Base-by-base conservation (phyloP, 345 rosid genomes). In the Gossypioides kirkii region DNA sequence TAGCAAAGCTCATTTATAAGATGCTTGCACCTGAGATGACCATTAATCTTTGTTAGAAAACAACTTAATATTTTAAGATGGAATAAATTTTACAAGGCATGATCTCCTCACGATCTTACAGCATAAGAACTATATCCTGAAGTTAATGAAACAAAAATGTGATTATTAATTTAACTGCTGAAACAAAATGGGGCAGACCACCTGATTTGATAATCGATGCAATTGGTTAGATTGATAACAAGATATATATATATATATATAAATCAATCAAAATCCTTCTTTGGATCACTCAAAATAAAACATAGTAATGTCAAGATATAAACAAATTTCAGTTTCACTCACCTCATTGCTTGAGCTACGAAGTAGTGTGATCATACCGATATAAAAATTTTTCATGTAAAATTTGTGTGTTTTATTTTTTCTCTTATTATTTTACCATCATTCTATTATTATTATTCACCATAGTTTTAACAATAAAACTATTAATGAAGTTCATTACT, bases 301-400 rank as follows among this genome's bases (percentile, higher is more conserved):
- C 2, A 9, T 2, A 49, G 9, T 26, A 49, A 26, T 49, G 41
- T 68, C 3, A 9, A 22, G 10, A 49, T 26, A 49, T 10, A 49
- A 47, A 68, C 16, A 67, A 64, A 67, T 36, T 52, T 50, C 63
- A 38, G 23, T 42, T 36, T 42, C 32, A 80, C 93, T 75, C 72
- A 86, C 98, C 90, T 90, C 92, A 22, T 82, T 32, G 23, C 97
- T 93, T 79, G 90, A 84, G 73, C 89, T 85, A 72, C 88, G 87
- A 77, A 94, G 96, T 76, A 91, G 73, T 9, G 97, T 84, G 26
- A 89, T 90, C 95, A 94, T 86, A 79, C 86, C 84, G 45, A n/a
- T n/a, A n/a, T n/a, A n/a, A n/a, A n/a, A n/a, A n/a, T n/a, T n/a
- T n/a, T n/a, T n/a, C n/a, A n/a, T n/a, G n/a, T n/a, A n/a, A n/a